Percentiles rank a stretch among this genome's conserved stretches.
phyloP scores from a whole-genome alignment of 225 moss, liverwort and hornwort genomes.

The Polytrichum formosum region DNA sequence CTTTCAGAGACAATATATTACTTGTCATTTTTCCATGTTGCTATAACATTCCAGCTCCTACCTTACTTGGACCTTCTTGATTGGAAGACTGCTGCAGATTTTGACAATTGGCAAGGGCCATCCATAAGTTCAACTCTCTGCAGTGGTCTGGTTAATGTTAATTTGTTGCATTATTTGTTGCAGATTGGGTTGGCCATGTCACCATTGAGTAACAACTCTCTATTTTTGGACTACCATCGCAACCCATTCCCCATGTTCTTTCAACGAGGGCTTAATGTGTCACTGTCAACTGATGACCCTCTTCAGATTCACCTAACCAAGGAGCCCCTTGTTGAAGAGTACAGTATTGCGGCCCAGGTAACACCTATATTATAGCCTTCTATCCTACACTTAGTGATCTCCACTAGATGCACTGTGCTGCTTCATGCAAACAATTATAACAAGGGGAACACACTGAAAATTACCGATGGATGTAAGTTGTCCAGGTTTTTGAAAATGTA shows the following conservation, averaged over 20 bases:
- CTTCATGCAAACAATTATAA: too few species aligned
- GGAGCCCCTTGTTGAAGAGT: slow-evolving; percentile 94
- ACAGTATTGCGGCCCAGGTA: slow-evolving; percentile 96
- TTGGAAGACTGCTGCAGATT: too few species aligned
- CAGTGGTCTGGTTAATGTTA: too few species aligned
- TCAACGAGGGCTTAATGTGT: slow-evolving; percentile 81
- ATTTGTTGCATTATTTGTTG: slow-evolving; percentile 2
- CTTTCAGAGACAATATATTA: too few species aligned
- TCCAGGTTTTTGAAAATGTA: too few species aligned
- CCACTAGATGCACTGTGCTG: background rate
- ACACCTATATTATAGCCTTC: background rate
- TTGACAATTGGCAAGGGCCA: too few species aligned
- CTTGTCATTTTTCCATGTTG: too few species aligned
- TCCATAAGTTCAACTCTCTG: too few species aligned
- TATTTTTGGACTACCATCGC: slow-evolving; percentile 88
- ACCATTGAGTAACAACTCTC: slow-evolving; percentile 90
- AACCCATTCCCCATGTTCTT: slow-evolving; percentile 98
- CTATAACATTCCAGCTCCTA: too few species aligned
- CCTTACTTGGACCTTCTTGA: too few species aligned
- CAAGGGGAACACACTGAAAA: too few species aligned
- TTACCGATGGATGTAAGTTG: too few species aligned
- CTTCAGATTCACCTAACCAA: slow-evolving; percentile 94
- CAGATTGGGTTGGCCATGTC: slow-evolving; percentile 97
- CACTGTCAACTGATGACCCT: slow-evolving; percentile 92
- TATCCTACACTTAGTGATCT: background rate